phyloP scores from a whole-genome alignment of 2,329 filamentous ascomycete genomes.

The Sarocladium kiliense region DNA sequence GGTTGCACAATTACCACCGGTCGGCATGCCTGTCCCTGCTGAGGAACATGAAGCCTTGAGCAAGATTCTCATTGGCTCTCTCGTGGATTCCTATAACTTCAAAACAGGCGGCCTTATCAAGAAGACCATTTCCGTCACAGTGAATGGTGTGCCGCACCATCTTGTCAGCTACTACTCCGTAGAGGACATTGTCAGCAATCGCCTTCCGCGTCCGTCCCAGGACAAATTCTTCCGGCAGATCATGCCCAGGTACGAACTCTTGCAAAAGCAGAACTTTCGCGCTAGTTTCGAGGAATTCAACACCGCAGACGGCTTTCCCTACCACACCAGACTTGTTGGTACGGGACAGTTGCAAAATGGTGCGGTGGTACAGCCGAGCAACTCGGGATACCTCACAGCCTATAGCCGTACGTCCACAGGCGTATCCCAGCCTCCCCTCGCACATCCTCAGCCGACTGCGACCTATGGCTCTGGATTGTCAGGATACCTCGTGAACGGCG shows the following conservation, averaged over 20 bases:
- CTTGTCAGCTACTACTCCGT: constrained; percentile 85
- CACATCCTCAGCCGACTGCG: neutral
- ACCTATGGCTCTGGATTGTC: neutral
- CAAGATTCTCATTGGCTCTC: constrained; percentile 61
- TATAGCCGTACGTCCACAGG: neutral
- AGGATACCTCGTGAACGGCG: neutral
- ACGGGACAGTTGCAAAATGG: neutral
- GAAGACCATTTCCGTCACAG: constrained; percentile 82
- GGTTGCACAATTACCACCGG: neutral
- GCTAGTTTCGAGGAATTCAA: constrained; percentile 59
- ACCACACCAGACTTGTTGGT: neutral
- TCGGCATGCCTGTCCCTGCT: neutral
- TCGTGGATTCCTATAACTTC: constrained; percentile 88
- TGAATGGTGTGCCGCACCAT: constrained; percentile 72
- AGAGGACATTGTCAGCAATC: constrained; percentile 65
- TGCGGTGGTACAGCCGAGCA: neutral
- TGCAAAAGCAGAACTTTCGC: constrained; percentile 61
- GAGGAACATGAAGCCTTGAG: neutral
- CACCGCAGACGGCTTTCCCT: constrained; percentile 13
- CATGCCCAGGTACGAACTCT: constrained; percentile 51
- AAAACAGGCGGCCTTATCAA: constrained; percentile 79
- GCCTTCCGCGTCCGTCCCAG: constrained; percentile 52
- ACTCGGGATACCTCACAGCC: neutral
- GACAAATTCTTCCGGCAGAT: constrained; percentile 34
- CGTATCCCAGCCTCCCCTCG: neutral